Evolutionary conservation across 768 basidiomycete genomes (phyloP), one percentile per base, ranked within the genome.

Genomic region (Leccinellum luteum): DNA sequence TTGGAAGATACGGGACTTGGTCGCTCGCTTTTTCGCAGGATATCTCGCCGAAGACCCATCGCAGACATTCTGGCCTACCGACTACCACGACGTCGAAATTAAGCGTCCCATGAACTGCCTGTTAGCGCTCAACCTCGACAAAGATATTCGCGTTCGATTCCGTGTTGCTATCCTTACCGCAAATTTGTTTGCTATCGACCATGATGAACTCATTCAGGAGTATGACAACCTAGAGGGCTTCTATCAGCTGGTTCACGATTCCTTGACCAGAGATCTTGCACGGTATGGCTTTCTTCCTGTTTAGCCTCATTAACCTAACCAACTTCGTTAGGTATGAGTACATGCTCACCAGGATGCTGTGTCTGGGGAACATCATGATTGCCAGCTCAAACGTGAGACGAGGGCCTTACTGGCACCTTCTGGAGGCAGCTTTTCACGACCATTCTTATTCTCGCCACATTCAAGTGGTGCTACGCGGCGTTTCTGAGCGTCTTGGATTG

Each of bases 61-160:
- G 10, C 78, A 86, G 58, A 57, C 63, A 19, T 69, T 78, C 35
- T 87, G 89, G 88, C 63, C 66, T 38, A 41, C 51, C 27, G 59
- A 59, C 14, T 63, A 66, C 43, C 60, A 71, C 21, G 73, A 74
- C 0, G 59, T 68, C 13, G 62, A 63, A 13, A 58, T 70, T n/a
- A 57, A 62, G 15, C 63, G 77, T 59, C 82, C 87, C 13, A 66
- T 78, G 53, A 59, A 62, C 62, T 67, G 85, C 31, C 76, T 92
- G 32, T 81, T 83, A 12, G 67, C 68, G 27, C 63, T 91, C 63
- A 79, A 79, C 21, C 66, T 72, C n/a, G 90, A 98, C 70, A 72
- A 76, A 41, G 95, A 98, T 67, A 84, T 90, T 19, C 84, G 94
- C 31, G 89, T 97, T 48, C 85, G 96, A 15, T 89, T 94, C 67